These are phyloP conservation scores for Clonostachys rosea DNA, from an alignment of 2,329 filamentous ascomycete genomes.

Conservation along the genomic window DNA sequence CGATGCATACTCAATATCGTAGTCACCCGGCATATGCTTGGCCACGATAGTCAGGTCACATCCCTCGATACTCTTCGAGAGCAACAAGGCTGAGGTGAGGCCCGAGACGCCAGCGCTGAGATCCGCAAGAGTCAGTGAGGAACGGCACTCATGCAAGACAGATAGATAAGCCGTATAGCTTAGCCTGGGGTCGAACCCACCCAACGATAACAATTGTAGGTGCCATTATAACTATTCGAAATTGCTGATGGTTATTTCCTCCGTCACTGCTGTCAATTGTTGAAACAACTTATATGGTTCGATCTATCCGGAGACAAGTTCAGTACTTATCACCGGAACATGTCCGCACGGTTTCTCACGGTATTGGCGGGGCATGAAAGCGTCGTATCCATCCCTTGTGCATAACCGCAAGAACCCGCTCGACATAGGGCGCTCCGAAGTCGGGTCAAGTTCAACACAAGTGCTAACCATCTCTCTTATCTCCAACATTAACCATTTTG, in stretches of 20 bases:
- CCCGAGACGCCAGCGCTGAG: constrained; percentile 43
- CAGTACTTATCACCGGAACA: no score
- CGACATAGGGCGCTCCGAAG: not conserved
- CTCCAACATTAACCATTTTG: no score
- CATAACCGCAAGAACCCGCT: not conserved
- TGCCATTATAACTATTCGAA: not conserved
- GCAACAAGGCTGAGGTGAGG: constrained; percentile 43
- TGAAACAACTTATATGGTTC: no score
- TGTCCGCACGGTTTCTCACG: no score
- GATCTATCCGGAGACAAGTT: no score
- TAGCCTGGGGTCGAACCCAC: not conserved
- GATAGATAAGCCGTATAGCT: not conserved
- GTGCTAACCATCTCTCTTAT: not conserved
- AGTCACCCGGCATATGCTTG: constrained; percentile 92
- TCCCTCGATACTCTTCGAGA: constrained; percentile 39
- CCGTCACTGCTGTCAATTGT: no score
- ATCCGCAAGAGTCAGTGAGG: no score
- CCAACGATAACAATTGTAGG: constrained; percentile 4
- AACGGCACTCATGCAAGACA: not conserved
- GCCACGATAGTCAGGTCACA: constrained; percentile 56
- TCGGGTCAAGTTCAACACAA: not conserved
- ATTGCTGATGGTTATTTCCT: not conserved
- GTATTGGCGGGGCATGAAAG: no score
- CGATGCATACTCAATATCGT: constrained; percentile 85
- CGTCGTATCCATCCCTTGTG: no score